Percentiles rank a stretch among this genome's conserved stretches.
These are phyloP conservation scores for Phialophora chinensis DNA, from an alignment of 2,329 filamentous ascomycete genomes.

Conservation along the genomic window DNA sequence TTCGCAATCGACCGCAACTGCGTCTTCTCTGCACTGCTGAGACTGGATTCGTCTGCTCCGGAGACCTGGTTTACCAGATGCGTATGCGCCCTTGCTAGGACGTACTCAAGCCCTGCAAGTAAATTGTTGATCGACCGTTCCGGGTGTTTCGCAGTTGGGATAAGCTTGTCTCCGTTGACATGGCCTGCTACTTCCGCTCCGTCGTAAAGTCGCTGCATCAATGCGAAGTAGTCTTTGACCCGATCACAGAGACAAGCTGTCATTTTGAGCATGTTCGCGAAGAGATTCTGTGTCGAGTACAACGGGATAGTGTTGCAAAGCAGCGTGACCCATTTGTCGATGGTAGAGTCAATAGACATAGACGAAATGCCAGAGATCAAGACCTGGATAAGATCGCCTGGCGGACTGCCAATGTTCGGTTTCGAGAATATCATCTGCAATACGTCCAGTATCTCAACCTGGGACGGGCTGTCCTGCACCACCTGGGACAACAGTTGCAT, in stretches of 20 bases:
- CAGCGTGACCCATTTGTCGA: conserved; percentile 92
- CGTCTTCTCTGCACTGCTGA: conserved; percentile 67
- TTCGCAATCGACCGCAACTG: conserved; percentile 86
- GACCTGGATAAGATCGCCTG: conserved; percentile 75
- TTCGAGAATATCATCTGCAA: conserved; percentile 35
- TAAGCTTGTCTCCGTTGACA: conserved; percentile 16
- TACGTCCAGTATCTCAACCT: conserved; percentile 35
- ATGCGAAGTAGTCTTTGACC: conserved; percentile 73
- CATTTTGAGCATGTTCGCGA: conserved; percentile 82
- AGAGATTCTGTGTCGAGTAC: conserved; percentile 81
- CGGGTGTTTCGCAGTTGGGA: conserved; percentile 41
- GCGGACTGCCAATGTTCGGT: conserved; percentile 48
- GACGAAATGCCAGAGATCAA: conserved; percentile 82
- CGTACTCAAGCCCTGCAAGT: conserved; percentile 89
- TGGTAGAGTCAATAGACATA: conserved; percentile 71
- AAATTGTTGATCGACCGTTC: conserved; percentile 68
- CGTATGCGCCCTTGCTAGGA: conserved; percentile 85
- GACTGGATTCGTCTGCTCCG: conserved; percentile 19
- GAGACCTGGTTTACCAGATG: conserved; percentile 62
- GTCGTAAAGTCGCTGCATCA: conserved; percentile 69
- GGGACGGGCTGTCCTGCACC: conserved; percentile 20
- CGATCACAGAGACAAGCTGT: conserved; percentile 88
- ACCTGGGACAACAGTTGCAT: conserved; percentile 28
- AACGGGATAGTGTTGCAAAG: conserved; percentile 82
- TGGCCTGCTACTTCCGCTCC: conserved; percentile 41